phyloP scores from a whole-genome alignment of 305 asterid species.

The Fraxinus sp. region DNA sequence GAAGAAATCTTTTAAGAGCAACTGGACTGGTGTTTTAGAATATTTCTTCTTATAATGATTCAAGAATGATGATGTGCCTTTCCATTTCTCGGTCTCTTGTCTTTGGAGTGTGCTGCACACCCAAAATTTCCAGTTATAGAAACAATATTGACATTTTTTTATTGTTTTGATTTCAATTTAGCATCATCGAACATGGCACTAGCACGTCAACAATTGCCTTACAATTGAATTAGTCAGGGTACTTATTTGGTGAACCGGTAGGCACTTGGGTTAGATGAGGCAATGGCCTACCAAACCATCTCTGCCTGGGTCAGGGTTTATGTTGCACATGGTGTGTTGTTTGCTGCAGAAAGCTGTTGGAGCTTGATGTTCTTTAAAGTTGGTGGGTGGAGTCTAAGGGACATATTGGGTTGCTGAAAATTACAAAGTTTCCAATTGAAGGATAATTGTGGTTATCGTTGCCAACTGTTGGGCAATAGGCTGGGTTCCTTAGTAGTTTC shows the following conservation, averaged over 20 bases:
- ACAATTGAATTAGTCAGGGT: neutral
- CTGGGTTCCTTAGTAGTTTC: neutral
- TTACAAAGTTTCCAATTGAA: neutral
- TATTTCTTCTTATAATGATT: neutral
- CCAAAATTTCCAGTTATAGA: neutral
- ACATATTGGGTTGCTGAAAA: neutral
- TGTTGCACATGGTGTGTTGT: neutral
- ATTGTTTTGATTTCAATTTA: neutral
- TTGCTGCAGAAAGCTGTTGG: neutral
- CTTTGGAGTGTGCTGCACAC: neutral
- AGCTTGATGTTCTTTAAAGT: neutral
- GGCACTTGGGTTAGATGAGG: neutral
- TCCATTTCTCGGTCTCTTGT: neutral
- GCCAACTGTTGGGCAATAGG: neutral
- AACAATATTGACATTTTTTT: neutral
- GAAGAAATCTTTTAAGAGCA: neutral
- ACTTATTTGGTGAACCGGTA: neutral
- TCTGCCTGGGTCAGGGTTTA: neutral
- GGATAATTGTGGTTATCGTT: neutral
- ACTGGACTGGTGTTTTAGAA: neutral
- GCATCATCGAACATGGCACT: neutral
- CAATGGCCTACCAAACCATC: neutral
- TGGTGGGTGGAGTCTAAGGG: neutral
- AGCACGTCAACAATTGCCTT: neutral
- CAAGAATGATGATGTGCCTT: neutral